A percentile compares a stretch with the other conserved stretches of the same genome.
Evolutionary conservation across 2,329 filamentous ascomycete species (phyloP).

Genomic region (Madurella mycetomatis): DNA sequence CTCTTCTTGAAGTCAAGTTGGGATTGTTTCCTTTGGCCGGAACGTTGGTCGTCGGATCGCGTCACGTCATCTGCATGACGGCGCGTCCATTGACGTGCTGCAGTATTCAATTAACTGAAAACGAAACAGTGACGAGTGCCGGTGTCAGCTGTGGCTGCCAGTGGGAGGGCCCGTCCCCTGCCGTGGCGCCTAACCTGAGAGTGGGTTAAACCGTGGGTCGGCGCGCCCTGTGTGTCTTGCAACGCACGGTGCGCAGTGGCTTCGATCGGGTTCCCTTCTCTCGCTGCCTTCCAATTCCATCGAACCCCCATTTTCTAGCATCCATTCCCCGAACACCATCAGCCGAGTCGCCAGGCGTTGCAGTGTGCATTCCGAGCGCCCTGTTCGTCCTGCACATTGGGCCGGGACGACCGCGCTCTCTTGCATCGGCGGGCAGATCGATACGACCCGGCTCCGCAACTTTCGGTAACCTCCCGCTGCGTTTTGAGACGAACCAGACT

Average conservation of each 20-base stretch:
- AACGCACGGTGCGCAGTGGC: conserved; percentile 7
- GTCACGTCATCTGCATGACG: conserved; percentile 14
- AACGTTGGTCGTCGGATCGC: conserved; percentile 1
- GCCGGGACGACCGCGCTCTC: not conserved
- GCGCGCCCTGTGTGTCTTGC: conserved; percentile 6
- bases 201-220: conserved; percentile 12
- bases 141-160: conserved; percentile 9
- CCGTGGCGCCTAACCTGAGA: conserved; percentile 10
- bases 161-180: conserved; percentile 10
- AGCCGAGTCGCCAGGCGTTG: not conserved
- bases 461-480: not conserved
- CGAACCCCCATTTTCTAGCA: not conserved
- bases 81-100: conserved; percentile 17
- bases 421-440: not conserved
- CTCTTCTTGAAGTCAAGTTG: not conserved
- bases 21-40: not conserved
- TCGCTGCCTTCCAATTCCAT: not conserved
- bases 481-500: conserved; percentile 6
- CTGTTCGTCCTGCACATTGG: not conserved
- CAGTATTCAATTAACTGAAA: conserved; percentile 14
- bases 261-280: conserved; percentile 20
- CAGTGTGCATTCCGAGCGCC: not conserved
- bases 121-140: conserved; percentile 1
- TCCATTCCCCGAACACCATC: not conserved
- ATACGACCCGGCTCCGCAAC: conserved; percentile 18